Percentiles rank a stretch among this genome's conserved stretches.
Evolutionary conservation across 2,329 filamentous ascomycete species (phyloP).

Genomic region (Corinectria fuckeliana): DNA sequence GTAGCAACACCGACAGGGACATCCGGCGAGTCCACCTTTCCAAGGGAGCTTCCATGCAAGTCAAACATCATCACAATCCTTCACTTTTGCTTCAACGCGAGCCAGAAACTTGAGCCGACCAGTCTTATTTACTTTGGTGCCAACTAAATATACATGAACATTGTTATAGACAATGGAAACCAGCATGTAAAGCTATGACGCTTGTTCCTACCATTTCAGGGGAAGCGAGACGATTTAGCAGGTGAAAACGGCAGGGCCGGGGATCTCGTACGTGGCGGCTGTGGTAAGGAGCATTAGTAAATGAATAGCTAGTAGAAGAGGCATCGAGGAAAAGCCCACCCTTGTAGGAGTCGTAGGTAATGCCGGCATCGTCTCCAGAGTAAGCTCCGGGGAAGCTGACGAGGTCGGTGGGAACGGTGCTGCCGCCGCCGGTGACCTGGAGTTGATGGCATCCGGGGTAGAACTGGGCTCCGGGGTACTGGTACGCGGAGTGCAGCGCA

Average conservation of each 20-base stretch:
- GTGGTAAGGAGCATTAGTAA: not conserved
- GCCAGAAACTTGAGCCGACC: not conserved
- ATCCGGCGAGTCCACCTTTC: too few species aligned
- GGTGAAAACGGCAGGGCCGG: conserved; percentile 55
- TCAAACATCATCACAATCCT: too few species aligned
- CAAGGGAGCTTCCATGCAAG: too few species aligned
- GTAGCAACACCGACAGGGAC: too few species aligned
- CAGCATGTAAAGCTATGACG: conserved; percentile 12
- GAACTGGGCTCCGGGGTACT: conserved; percentile 62
- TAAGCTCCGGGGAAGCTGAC: conserved; percentile 63
- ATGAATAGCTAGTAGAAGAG: not conserved
- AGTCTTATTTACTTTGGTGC: conserved; percentile 7
- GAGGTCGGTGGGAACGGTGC: conserved; percentile 47
- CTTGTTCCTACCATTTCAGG: not conserved
- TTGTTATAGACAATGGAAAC: conserved; percentile 15
- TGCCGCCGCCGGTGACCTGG: conserved; percentile 57
- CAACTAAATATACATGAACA: conserved; percentile 13
- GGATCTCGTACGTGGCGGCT: conserved; percentile 52
- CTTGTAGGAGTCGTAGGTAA: conserved; percentile 60
- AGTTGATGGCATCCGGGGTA: conserved; percentile 66
- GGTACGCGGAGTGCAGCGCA: conserved; percentile 56
- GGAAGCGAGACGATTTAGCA: conserved; percentile 43
- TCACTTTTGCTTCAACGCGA: not conserved
- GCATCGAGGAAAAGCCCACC: conserved; percentile 37
- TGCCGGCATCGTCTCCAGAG: conserved; percentile 54